Evolutionary conservation across 768 basidiomycete genomes (phyloP), one percentile per base, ranked within the genome.

Genomic region (Piloderma croceum): DNA sequence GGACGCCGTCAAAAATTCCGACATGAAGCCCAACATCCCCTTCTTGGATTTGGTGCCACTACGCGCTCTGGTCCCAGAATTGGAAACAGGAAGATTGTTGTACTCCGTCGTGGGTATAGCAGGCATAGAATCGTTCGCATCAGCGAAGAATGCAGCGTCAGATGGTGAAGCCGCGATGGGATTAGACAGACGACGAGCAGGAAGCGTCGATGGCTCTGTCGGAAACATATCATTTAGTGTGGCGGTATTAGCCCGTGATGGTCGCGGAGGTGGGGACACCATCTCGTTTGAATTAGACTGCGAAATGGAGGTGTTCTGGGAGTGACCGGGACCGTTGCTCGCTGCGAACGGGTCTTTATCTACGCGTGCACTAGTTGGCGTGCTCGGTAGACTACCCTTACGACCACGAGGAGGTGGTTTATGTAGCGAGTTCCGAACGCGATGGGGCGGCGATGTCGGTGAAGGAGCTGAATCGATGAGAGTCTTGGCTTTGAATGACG

Each of bases 201-300:
- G 51, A 5, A 72, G 62, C 29, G 71, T 54, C 36, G 63, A 49
- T 34, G 60, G 48, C 39, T 67, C 64, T 6, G 62, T 39, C 5
- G 77, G 66, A 58, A 81, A 82, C 53, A 90, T 64, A 63, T 91
- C 88, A 61, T 73, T 79, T 36, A 90, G 70, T 40, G 72, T 89
- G 24, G 81, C 83, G 4, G 89, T 91, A 60, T 91, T 91, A 44
- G 83, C 83, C 42, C 89, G 76, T 34, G 86, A 88, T 0, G 89
- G 89, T 32, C 89, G 76, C 2, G 83, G 80, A 7, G 88, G 88
- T 2, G 86, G 79, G 0, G 77, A 63, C 3, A 71, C 54, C 34
- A 64, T 58, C n/a, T n/a, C n/a, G n/a, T n/a, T n/a, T n/a, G n/a
- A n/a, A 46, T 68, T 56, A 38, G 59, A 39, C 41, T 38, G 36